These are phyloP conservation scores for Omphalotus olearius DNA, from an alignment of 1,284 basidiomycete genomes.

Conservation along the genomic window DNA sequence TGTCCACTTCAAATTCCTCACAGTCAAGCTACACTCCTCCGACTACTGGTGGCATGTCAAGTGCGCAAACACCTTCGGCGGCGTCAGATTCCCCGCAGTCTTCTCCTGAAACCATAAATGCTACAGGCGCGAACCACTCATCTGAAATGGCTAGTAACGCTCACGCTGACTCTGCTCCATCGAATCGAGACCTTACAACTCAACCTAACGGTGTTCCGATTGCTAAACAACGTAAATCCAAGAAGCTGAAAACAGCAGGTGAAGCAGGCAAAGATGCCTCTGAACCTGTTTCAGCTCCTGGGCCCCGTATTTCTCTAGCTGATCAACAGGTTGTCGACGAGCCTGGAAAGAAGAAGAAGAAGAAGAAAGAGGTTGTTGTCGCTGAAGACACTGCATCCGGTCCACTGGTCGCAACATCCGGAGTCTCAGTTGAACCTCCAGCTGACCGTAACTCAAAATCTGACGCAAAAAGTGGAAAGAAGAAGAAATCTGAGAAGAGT, in stretches of 20 bases:
- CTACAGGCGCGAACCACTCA: not conserved
- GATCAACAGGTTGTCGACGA: not conserved
- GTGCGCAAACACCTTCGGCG: no score
- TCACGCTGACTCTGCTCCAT: not conserved
- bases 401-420: not conserved
- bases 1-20: not conserved
- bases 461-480: not conserved
- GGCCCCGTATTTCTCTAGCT: not conserved
- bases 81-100: no score
- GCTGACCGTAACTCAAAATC: not conserved
- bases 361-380: conserved; percentile 4
- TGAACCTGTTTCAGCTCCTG: no score
- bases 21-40: no score
- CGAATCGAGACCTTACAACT: not conserved
- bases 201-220: not conserved
- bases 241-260: no score
- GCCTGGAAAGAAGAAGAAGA: conserved; percentile 10
- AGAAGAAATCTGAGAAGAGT: no score
- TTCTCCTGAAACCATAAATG: no score
- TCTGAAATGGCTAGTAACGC: not conserved
- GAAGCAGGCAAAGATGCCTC: no score
- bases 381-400: not conserved
- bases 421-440: not conserved
- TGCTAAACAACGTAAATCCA: conserved; percentile 3
- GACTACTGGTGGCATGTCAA: no score